Base-by-base conservation (phyloP, 345 rosid species). In the Fremontodendron californicum region DNA sequence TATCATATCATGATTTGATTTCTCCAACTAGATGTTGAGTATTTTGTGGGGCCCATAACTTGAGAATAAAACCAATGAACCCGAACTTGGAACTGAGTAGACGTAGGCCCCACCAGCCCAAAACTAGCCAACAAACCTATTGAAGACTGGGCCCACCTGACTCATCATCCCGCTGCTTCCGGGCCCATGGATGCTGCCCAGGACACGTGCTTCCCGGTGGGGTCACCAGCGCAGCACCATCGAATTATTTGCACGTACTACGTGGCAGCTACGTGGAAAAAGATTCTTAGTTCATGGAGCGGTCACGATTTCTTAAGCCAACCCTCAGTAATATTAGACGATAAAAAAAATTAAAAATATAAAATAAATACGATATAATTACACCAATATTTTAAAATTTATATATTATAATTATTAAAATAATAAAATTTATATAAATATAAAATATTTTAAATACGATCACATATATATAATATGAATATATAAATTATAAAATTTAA, bases 31-130 rank as follows among this genome's bases (percentile, higher is more conserved):
- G 54, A 74, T 60, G 79, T 52, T 60, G 45, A 68, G 73, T 60
- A 13, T 1, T 5, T 12, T 16, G 65, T 19, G 19, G 80, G 76
- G 49, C 75, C 77, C 78, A 57, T 73, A 0, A 21, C 12, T 27
- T 15, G 35, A 0, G n/a, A 27, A 16, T 0, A 25, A 23, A 21
- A 42, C 4, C 18, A 46, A 45, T n/a, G 0, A 74, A 31, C 3
- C 37, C 54, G 46, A 81, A 71, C 89, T 86, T 3, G 83, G 85
- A 58, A 92, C 92, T 69, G 89, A 79, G 83, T 89, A 73, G 87
- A 79, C 76, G 52, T 80, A 76, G 89, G 88, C 7, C 87, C 91
- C 74, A 77, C 82, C 5, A 51, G 25, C 8, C 86, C 91, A 68
- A 12, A 52, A 19, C 25, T 2, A 31, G 33, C 15, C 48, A 19